phyloP scores from a whole-genome alignment of 305 asterid genomes.

The Solanum hybrid region DNA sequence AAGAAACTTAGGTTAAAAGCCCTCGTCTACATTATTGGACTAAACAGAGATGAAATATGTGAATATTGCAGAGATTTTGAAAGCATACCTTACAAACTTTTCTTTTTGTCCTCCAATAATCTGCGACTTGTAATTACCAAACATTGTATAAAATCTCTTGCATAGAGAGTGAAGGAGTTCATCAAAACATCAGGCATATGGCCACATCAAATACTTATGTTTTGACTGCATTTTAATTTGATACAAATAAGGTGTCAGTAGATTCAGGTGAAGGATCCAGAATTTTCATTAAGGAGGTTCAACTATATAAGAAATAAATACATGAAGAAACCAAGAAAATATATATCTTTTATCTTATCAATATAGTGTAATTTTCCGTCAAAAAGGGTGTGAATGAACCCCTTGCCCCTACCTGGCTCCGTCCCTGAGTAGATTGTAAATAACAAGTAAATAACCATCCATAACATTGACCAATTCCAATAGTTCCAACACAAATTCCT shows the following conservation, averaged over 20 bases:
- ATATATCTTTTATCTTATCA: background rate
- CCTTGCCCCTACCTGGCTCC: background rate
- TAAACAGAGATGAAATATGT: background rate
- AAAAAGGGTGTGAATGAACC: background rate
- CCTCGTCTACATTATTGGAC: background rate
- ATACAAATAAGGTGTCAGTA: background rate
- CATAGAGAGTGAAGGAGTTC: constrained; percentile 24
- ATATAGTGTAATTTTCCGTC: background rate
- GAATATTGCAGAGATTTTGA: background rate
- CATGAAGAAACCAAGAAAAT: background rate
- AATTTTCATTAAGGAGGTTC: background rate
- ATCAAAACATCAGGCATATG: constrained; percentile 18
- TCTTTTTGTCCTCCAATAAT: constrained; percentile 71
- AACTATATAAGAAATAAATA: background rate
- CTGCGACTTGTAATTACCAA: constrained; percentile 51
- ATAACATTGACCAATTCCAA: background rate
- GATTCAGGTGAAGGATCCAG: background rate
- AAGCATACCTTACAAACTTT: constrained; percentile 61
- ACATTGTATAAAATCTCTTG: constrained; percentile 34
- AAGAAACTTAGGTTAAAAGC: background rate
- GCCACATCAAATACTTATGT: constrained; percentile 11
- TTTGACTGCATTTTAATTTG: background rate
- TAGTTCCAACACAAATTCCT: background rate
- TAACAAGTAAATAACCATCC: background rate
- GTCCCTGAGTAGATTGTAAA: background rate